A percentile compares a stretch with the other conserved stretches of the same genome.
These are phyloP conservation scores for Beauveria brongniartii DNA, from an alignment of 2,329 filamentous ascomycete genomes.

Conservation along the genomic window DNA sequence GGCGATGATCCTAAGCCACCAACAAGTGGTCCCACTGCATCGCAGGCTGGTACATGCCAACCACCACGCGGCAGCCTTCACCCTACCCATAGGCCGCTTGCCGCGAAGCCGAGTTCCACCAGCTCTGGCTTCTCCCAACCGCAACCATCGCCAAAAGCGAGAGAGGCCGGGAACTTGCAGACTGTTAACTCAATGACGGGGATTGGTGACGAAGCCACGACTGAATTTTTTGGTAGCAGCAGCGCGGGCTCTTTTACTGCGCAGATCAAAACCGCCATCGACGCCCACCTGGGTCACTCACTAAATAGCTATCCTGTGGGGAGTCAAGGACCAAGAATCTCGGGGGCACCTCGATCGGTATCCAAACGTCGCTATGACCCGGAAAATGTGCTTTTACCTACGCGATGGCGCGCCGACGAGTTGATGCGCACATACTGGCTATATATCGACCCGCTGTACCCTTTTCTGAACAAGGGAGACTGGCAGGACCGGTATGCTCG, in stretches of 20 bases:
- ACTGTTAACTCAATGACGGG: slow-evolving; percentile 38
- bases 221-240: slow-evolving; percentile 38
- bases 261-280: slow-evolving; percentile 36
- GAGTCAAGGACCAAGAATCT: neutral
- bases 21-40: neutral
- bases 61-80: neutral
- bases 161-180: slow-evolving; percentile 19
- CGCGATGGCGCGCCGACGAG: slow-evolving; percentile 35
- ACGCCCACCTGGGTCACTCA: slow-evolving; percentile 19
- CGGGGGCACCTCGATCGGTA: neutral
- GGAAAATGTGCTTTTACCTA: slow-evolving; percentile 33
- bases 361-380: slow-evolving; percentile 13
- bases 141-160: neutral
- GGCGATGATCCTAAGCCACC: too few species aligned
- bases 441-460: slow-evolving; percentile 38
- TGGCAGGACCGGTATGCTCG: slow-evolving; percentile 32
- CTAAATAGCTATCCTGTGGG: neutral
- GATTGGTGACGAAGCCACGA: slow-evolving; percentile 30
- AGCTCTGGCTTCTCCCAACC: neutral
- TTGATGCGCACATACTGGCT: slow-evolving; percentile 39
- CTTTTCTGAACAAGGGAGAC: slow-evolving; percentile 31
- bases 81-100: slow-evolving; percentile 8
- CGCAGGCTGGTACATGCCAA: neutral
- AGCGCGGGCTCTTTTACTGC: slow-evolving; percentile 39
- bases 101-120: neutral